phyloP scores from a whole-genome alignment of 352 stramenopile genomes.

The Phytophthora pistaciae region DNA sequence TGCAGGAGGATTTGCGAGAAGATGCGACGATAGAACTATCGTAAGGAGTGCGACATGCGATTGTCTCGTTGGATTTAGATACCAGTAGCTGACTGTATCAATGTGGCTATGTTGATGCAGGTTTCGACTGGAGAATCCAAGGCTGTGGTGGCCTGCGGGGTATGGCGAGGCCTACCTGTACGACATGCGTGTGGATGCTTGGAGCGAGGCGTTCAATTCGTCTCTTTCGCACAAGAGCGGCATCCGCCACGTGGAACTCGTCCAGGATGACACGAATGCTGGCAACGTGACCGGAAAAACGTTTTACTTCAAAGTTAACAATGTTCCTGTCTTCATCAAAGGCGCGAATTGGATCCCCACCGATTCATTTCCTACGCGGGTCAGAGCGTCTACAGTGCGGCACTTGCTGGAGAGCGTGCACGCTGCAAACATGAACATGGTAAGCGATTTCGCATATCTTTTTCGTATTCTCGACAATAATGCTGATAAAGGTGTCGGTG shows the following conservation, averaged over 20 bases:
- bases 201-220: constrained; percentile 30
- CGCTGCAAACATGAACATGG: constrained; percentile 89
- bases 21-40: constrained; percentile 38
- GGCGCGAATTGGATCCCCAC: constrained; percentile 85
- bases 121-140: constrained; percentile 53
- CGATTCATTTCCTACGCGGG: constrained; percentile 78
- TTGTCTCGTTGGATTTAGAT: not conserved
- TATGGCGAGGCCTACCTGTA: constrained; percentile 77
- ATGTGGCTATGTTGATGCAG: constrained; percentile 21
- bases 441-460: constrained; percentile 21
- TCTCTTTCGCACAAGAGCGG: constrained; percentile 60
- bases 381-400: constrained; percentile 41
- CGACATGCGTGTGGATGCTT: constrained; percentile 52
- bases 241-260: constrained; percentile 68
- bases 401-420: constrained; percentile 66
- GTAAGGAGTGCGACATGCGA: constrained; percentile 30
- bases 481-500: not conserved
- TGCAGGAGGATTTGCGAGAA: constrained; percentile 26
- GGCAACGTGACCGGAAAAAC: constrained; percentile 57
- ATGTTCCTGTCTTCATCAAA: constrained; percentile 73
- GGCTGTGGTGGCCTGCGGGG: constrained; percentile 77
- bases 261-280: constrained; percentile 60
- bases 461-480: not conserved
- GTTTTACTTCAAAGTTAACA: constrained; percentile 84
- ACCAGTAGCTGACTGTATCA: not conserved